Percentiles rank a stretch among this genome's conserved stretches.
phyloP scores from a whole-genome alignment of 1,284 basidiomycete genomes.

The Leccinum huronense region DNA sequence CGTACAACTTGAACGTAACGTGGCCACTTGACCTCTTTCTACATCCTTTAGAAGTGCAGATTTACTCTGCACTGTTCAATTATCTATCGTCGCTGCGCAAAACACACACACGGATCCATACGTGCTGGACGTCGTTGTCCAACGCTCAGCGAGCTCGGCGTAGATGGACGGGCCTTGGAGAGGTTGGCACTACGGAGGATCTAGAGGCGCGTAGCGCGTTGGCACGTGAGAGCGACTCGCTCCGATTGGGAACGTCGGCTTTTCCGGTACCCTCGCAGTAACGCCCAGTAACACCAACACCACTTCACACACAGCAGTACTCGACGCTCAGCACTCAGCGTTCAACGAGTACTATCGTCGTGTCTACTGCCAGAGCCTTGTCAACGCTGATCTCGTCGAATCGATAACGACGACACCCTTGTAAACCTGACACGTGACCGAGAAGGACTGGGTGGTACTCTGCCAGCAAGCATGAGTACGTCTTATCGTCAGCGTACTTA shows the following conservation, averaged over 20 bases:
- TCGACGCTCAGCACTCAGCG: neutral
- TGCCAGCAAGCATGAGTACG: neutral
- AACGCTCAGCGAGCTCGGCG: conserved; percentile 78
- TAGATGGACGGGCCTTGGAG: conserved; percentile 82
- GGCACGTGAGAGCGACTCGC: conserved; percentile 17
- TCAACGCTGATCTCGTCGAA: neutral
- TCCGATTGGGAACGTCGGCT: conserved; percentile 8
- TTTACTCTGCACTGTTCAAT: conserved; percentile 77
- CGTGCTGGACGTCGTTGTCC: conserved; percentile 80
- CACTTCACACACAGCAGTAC: neutral
- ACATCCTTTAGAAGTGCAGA: conserved; percentile 67
- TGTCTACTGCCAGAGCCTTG: neutral
- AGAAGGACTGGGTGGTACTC: conserved; percentile 23
- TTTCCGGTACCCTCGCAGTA: neutral
- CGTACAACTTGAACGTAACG: conserved; percentile 54
- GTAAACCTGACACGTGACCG: conserved; percentile 22
- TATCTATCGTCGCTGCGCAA: conserved; percentile 83
- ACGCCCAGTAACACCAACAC: neutral
- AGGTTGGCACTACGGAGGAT: conserved; percentile 78
- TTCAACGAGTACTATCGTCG: no score
- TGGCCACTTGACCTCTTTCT: conserved; percentile 93
- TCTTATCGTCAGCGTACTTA: conserved; percentile 1
- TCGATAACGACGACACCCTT: no score
- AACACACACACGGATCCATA: conserved; percentile 75
- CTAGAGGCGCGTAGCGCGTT: conserved; percentile 42